Base-by-base conservation (phyloP, 108 stramenopile genomes). In the Discostella stelligeroides region DNA sequence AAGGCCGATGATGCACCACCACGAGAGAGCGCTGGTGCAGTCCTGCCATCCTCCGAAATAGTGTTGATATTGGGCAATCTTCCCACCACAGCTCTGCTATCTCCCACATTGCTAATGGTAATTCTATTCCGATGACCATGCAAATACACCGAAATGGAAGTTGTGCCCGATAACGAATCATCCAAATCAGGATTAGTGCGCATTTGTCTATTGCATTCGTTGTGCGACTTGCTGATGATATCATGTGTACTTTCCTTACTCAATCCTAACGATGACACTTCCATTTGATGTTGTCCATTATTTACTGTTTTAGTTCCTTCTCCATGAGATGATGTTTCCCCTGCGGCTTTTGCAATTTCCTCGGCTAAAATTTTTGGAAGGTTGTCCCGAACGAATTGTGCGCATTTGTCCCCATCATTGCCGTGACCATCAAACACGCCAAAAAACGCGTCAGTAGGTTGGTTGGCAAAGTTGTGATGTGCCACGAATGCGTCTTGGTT, bases 71-170 rank as follows among this genome's bases (percentile, higher is more conserved):
- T 54, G 0, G 72, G 48, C 24, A 51, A 48, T 74, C 82, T 82
- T 57, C 96, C 95, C 39, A 98, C 53, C 48, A 99, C 90, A 20
- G 96, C 94, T 7, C 97, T 88, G 60, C 90, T 92, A 75, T 97
- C 97, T 21, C 99, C 99, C 1, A 98, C 99, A 72, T 99, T 99
- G 66, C 89, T 89, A 47, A 98, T 84, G 53, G 92, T 90, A 24
- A 99, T 79, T 41, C 86, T 75, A 65, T 91, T 91, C 20, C 84
- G 60, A 43, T 85, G 66, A 11, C 96, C 97, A 29, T 96, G 93
- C 55, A 97, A 40, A 48, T 90, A 86, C 8, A 79, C 79, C 6
- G 94, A 92, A 64, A 97, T 92, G 27, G 96, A 80, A 12, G 99
- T 99, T 12, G 96, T 96, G 5, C 99, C 99, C 17, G 91, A 89